Base-by-base conservation (phyloP, 192 early-diverging fungal genomes). In the Linnemannia hyalina region DNA sequence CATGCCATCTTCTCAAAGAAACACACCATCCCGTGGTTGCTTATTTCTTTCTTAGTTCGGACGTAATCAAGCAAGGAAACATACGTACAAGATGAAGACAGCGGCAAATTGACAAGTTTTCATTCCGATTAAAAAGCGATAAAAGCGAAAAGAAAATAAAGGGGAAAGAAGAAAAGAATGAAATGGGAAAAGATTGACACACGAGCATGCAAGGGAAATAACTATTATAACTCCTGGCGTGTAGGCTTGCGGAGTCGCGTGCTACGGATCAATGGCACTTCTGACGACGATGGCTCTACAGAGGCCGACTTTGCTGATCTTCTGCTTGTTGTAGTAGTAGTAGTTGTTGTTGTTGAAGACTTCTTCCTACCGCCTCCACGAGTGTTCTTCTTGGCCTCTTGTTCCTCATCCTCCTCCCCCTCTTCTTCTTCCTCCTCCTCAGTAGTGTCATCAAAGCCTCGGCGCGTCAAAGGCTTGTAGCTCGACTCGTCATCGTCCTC, bases 351-450 rank as follows among this genome's bases (percentile, higher is more conserved):
- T 35, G 18, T 47, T 4, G 73, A 52, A 4, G n/a, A 57, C 74
- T 76, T 85, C 41, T 70, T 86, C 68, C 29, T 77, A 23, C 84
- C 70, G 38, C 77, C 70, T 46, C 77, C 77, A 54, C 76, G 69
- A 23, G 54, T 44, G 46, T 44, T 68, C 72, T 74, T 80, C 79
- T 80, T 86, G n/a, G 55, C 70, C 1, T 47, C 44, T 26, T 71
- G 73, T 23, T 68, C 71, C 44, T 76, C 73, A 4, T 81, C 73
- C 42, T 76, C 60, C 6, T 52, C 81, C 4, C 44, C 49, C 0
- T 73, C 71, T 6, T 76, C 81, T 8, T 55, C 49, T 4, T 68
- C 71, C 1, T 76, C 75, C 22, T 72, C 76, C 36, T 78, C 80
- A 11, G 75, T 74, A 9, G 75, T 54, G 54, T 79, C 71, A 26